A percentile compares a stretch with the other conserved stretches of the same genome.
Conservation (phyloP, 2,329 filamentous ascomycete species). For the Penicillium frequentans region DNA sequence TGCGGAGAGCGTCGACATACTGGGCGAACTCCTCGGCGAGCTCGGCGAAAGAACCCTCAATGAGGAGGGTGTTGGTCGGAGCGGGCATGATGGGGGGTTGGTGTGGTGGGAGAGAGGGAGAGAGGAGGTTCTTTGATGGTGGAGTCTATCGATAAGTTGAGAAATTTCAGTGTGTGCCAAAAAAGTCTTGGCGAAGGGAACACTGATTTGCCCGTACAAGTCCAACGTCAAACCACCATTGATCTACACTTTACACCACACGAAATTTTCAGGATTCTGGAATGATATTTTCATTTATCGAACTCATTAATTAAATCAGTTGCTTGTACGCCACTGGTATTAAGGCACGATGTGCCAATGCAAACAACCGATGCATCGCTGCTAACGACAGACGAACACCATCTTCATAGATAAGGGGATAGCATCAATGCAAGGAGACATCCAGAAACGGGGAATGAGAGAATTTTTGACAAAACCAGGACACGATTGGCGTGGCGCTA, state of each 20-base stretch:
- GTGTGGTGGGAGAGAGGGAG: constrained; percentile 19
- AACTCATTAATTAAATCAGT: not conserved
- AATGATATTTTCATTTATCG: not conserved
- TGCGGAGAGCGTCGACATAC: constrained; percentile 82
- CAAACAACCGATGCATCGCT: constrained; percentile 8
- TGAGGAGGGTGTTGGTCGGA: constrained; percentile 63
- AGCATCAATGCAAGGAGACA: constrained; percentile 13
- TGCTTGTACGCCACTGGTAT: not conserved
- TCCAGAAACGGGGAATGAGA: constrained; percentile 19
- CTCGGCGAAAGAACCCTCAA: constrained; percentile 93
- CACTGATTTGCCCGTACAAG: constrained; percentile 10
- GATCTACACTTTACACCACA: not conserved
- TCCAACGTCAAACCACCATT: not conserved
- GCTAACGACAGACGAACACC: constrained; percentile 17
- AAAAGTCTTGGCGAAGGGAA: constrained; percentile 39
- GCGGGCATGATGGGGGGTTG: constrained; percentile 53
- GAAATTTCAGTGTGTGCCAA: constrained; percentile 45
- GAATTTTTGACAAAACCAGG: not conserved
- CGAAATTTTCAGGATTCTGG: not conserved
- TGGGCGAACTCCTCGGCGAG: constrained; percentile 91
- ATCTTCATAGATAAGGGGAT: constrained; percentile 19
- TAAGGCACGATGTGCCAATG: constrained; percentile 2
- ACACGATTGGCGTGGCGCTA: constrained; percentile 17
- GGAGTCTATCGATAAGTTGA: constrained; percentile 38
- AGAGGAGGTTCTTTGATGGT: constrained; percentile 32